A percentile compares a stretch with the other conserved stretches of the same genome.
Conservation (phyloP, 164 flowering plant genomes). For the Umbilicus rupestris region DNA sequence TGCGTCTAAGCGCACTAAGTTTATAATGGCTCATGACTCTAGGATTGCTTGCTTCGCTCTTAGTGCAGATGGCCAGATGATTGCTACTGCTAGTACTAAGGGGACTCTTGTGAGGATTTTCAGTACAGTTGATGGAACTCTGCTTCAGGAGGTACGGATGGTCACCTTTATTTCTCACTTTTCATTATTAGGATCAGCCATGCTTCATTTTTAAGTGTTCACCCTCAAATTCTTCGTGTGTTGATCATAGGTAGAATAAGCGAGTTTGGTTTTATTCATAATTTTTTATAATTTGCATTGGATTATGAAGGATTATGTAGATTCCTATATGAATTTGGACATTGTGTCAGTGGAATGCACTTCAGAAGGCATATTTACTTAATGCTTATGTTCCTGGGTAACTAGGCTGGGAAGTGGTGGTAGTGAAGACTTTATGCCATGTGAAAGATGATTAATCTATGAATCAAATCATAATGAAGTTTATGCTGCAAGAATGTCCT, state of each 20-base stretch:
- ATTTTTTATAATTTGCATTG: no score
- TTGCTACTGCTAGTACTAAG: conserved; percentile 70
- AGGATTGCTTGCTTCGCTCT: conserved; percentile 65
- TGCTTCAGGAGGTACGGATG: conserved; percentile 47
- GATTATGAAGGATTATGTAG: no score
- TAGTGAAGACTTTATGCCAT: background rate
- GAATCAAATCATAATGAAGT: background rate
- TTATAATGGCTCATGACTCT: conserved; percentile 69
- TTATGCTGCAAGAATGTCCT: background rate
- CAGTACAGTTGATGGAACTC: conserved; percentile 41
- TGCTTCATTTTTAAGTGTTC: background rate
- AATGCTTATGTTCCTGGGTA: no score
- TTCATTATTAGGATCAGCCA: background rate
- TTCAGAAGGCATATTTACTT: no score
- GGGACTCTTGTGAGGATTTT: conserved; percentile 63
- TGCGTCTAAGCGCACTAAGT: conserved; percentile 53
- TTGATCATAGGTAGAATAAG: no score
- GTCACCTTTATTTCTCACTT: background rate
- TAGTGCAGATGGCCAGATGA: conserved; percentile 44
- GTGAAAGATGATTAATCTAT: background rate
- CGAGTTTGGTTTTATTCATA: no score
- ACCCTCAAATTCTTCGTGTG: no score
- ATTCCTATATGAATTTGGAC: no score
- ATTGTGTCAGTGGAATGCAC: no score
- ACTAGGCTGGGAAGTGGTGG: no score